Base-by-base conservation (phyloP, 2,329 filamentous ascomycete genomes). In the Colletotrichum zoysiae region DNA sequence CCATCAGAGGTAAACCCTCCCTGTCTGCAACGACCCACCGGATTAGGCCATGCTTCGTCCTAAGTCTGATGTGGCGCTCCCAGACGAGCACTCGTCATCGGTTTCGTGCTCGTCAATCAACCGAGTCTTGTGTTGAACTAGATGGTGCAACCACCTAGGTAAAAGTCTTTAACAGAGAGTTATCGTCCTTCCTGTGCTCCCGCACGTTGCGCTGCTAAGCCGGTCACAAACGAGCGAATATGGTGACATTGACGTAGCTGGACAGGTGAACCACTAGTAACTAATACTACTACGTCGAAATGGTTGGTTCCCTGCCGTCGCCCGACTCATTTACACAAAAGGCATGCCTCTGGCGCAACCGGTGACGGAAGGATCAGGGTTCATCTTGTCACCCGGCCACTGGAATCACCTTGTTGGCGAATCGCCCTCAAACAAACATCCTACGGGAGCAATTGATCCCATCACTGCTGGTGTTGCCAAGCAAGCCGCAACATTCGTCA, bases 331-430 rank as follows among this genome's bases (percentile, higher is more conserved):
- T 20, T 64, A 59, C 48, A 50, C 33, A 40, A 42, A 14, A 16
- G 23, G 12, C 38, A 26, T 11, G 63, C 51, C 59, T 64, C 59
- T 40, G n/a, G 51, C 11, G n/a, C 30, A 46, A 33, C 65, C 59
- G 40, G 48, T 40, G 65, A 57, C 33, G 23, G 56, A 18, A 42
- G 9, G 23, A 26, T 8, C 11, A 14, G 48, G 46, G 23, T 51
- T 16, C 20, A 23, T 23, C 33, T 51, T 16, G 33, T 26, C n/a
- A 50, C n/a, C 23, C n/a, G 18, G 33, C 33, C 46, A 3, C 16
- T 35, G 6, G 11, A 40, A 23, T 3, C 33, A 20, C 35, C 20
- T n/a, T 16, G 26, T 40, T n/a, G 46, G 23, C 11, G 18, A n/a
- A 26, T 26, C 56, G 20, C 2, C 7, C 55, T 26, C 12, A 16